A percentile compares a stretch with the other conserved stretches of the same genome.
These are phyloP conservation scores for Echeveria elegans DNA, from an alignment of 164 flowering plant genomes.

Conservation along the genomic window DNA sequence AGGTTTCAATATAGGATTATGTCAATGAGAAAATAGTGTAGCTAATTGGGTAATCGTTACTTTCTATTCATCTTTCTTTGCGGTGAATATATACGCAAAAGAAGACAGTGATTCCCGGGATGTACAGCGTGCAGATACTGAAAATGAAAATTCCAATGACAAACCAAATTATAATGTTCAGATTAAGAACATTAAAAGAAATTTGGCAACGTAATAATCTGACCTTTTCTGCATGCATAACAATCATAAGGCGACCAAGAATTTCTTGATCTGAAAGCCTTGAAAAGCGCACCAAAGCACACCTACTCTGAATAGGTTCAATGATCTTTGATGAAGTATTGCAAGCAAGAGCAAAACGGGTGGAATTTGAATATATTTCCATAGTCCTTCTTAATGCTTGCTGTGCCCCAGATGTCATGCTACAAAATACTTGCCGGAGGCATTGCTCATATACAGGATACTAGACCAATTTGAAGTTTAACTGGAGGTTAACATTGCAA, in stretches of 20 bases:
- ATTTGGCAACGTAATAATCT: neutral
- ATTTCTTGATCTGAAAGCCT: conserved; percentile 90
- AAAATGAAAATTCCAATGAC: neutral
- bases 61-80: neutral
- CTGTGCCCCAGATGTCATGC: conserved; percentile 99
- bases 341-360: conserved; percentile 98
- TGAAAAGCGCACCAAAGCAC: conserved; percentile 92
- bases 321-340: conserved; percentile 87
- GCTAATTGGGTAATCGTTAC: neutral
- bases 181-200: neutral
- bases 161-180: neutral
- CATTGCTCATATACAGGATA: neutral
- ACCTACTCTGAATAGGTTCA: conserved; percentile 98
- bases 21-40: neutral
- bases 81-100: neutral
- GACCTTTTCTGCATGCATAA: conserved; percentile 81
- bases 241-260: conserved; percentile 89
- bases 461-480: neutral
- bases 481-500: neutral
- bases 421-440: conserved; percentile 9
- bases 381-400: conserved; percentile 97
- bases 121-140: neutral
- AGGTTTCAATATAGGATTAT: neutral
- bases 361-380: conserved; percentile 94
- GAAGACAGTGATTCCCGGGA: neutral